Conservation (phyloP, 2,329 filamentous ascomycete species). For the Ambrosiella cleistominuta region DNA sequence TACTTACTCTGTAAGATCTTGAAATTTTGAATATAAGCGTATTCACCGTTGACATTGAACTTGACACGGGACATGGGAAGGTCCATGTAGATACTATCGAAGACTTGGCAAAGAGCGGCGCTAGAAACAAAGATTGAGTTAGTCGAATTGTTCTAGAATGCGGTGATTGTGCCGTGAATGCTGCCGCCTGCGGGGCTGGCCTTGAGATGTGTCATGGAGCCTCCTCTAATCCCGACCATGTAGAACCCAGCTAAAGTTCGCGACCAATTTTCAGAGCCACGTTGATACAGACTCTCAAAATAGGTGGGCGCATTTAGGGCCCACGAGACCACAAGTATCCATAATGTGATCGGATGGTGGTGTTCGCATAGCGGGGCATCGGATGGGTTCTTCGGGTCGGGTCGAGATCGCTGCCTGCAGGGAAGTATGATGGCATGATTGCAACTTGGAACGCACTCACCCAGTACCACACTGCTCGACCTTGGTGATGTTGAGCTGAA, state of each 20-base stretch:
- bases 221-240: background rate
- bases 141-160: background rate
- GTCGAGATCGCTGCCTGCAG: slow-evolving; percentile 3
- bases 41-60: slow-evolving; percentile 95
- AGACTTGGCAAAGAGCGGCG: slow-evolving; percentile 89
- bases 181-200: background rate
- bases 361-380: background rate
- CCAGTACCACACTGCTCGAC: slow-evolving; percentile 98
- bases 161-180: background rate
- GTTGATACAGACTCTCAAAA: background rate
- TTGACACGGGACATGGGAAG: slow-evolving; percentile 91
- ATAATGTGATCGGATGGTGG: background rate
- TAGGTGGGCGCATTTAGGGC: too few relatives aligned
- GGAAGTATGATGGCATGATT: slow-evolving; percentile 5
- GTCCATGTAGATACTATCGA: slow-evolving; percentile 94
- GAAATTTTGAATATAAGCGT: slow-evolving; percentile 96
- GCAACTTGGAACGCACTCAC: slow-evolving; percentile 33
- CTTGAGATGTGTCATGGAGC: background rate
- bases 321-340: background rate
- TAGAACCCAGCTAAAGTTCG: background rate
- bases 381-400: background rate
- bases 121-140: slow-evolving; percentile 29
- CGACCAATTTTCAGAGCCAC: background rate
- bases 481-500: slow-evolving; percentile 95
- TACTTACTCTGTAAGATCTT: slow-evolving; percentile 84